phyloP scores from a whole-genome alignment of 2,329 filamentous ascomycete species.

The Arthroderma sp. region DNA sequence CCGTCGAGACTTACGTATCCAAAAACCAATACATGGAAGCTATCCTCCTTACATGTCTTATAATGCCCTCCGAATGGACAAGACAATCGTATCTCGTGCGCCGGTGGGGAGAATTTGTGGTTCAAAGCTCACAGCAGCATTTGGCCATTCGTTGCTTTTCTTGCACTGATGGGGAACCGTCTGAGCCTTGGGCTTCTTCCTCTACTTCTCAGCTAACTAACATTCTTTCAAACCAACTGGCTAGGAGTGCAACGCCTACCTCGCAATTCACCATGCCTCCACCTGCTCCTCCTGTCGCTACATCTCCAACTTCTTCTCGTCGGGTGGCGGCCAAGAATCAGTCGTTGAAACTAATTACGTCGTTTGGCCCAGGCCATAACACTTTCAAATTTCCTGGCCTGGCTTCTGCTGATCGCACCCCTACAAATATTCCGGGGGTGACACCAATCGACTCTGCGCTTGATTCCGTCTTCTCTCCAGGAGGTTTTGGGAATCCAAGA shows the following conservation, averaged over 20 bases:
- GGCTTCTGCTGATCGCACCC: constrained; percentile 49
- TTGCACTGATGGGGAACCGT: constrained; percentile 72
- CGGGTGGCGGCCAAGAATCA: constrained; percentile 61
- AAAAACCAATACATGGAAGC: constrained; percentile 89
- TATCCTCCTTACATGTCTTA: constrained; percentile 70
- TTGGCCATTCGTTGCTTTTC: constrained; percentile 87
- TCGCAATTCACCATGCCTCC: constrained; percentile 48
- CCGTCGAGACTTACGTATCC: constrained; percentile 90
- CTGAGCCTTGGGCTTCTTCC: constrained; percentile 79
- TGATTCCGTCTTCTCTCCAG: constrained; percentile 52
- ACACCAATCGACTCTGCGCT: constrained; percentile 76
- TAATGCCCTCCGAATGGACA: constrained; percentile 78
- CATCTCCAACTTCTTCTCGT: constrained; percentile 43
- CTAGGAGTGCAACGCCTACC: constrained; percentile 34
- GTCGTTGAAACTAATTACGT: constrained; percentile 80
- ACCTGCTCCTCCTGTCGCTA: constrained; percentile 26
- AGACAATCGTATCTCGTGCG: constrained; percentile 75
- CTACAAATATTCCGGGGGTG: constrained; percentile 60
- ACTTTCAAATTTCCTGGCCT: constrained; percentile 48
- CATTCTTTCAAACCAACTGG: constrained; percentile 30
- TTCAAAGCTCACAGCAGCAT: constrained; percentile 75
- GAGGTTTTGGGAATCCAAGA: constrained; percentile 46
- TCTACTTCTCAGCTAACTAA: constrained; percentile 51
- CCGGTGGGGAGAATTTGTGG: constrained; percentile 89
- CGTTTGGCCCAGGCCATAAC: constrained; percentile 47